Conservation (phyloP, 164 flowering plant species). For the Protea cynaroides region DNA sequence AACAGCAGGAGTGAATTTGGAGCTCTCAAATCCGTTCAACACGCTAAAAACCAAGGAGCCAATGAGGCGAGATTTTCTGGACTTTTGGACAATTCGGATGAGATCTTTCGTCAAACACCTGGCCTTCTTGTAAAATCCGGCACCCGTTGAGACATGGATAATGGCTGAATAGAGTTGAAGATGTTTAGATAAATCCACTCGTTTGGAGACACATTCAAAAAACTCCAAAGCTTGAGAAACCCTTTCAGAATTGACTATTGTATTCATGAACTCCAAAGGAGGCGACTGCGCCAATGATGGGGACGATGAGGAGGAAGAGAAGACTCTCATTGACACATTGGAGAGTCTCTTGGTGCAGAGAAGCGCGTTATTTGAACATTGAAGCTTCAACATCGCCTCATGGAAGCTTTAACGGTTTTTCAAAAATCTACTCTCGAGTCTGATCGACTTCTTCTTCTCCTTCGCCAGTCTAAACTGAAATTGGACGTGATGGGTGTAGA, state of each 20-base stretch:
- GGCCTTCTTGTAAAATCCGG: conserved; percentile 34
- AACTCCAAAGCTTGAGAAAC: conserved; percentile 35
- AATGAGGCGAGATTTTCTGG: conserved; percentile 26
- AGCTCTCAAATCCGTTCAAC: conserved; percentile 22
- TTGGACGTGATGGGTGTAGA: not conserved
- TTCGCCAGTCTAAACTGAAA: not conserved
- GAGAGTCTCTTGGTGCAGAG: not conserved
- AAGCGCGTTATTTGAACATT: conserved; percentile 14
- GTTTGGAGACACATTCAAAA: conserved; percentile 28
- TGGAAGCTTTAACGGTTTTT: not conserved
- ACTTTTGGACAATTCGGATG: conserved; percentile 32
- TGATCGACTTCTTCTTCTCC: not conserved
- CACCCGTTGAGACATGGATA: conserved; percentile 34
- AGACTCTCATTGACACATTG: conserved; percentile 1
- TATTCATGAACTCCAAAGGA: conserved; percentile 16
- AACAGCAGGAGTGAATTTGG: conserved; percentile 29
- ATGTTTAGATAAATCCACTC: conserved; percentile 14
- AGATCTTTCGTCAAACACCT: conserved; percentile 57
- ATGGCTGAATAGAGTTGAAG: conserved; percentile 40
- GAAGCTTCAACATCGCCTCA: conserved; percentile 19
- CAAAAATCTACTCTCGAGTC: not conserved
- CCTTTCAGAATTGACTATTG: conserved; percentile 28
- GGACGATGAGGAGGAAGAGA: conserved; percentile 13
- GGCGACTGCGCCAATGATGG: conserved; percentile 11
- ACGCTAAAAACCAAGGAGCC: conserved; percentile 31